Base-by-base conservation (phyloP, 1,284 basidiomycete species). In the Lentinus polychrous region DNA sequence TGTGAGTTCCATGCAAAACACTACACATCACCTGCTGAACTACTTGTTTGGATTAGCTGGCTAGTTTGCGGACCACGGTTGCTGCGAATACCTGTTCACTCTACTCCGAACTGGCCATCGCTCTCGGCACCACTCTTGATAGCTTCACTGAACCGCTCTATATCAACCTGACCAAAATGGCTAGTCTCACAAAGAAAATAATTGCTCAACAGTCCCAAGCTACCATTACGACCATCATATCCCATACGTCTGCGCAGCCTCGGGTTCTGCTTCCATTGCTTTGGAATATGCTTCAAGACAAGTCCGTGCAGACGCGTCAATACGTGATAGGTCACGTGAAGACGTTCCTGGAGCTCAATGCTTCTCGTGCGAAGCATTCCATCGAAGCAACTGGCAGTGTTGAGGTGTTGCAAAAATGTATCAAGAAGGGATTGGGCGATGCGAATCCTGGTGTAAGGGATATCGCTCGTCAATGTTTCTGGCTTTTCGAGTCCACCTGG, bases 181-280 rank as follows among this genome's bases (percentile, higher is more conserved):
- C 91, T 22, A 85, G 84, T 6, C 84, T 91, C 51, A 98, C 95
- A n/a, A 99, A 99, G 69, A 96, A 94, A 64, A 84, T 98, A 41
- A 81, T 86, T 31, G 92, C 90, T 10, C 84, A 91, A 49, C 85
- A 86, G 48, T 91, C 94, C 0, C 96, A 98, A 63, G 72, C 76
- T 5, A 76, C 81, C 0, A 77, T 90, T 1, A 74, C 78, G 1
- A 71, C 76, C 3, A 75, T 98, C 52, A 78, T 99, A 33, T 72
- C 72, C 8, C 69, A 87, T 56, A 80, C 84, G 1, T 84, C 88
- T 1, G 75, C 83, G 44, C 84, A 83, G 48, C 81, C 88, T n/a
- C 80, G 87, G 23, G 64, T 77, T 7, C 66, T 89, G 47, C 63
- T 95, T 3, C 75, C 86, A 12, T 75, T 91, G 44, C 69, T 98